Percentiles rank a stretch among this genome's conserved stretches.
Evolutionary conservation across 2,329 filamentous ascomycete genomes (phyloP).

Genomic region (Aspergillus ochraceoroseus): DNA sequence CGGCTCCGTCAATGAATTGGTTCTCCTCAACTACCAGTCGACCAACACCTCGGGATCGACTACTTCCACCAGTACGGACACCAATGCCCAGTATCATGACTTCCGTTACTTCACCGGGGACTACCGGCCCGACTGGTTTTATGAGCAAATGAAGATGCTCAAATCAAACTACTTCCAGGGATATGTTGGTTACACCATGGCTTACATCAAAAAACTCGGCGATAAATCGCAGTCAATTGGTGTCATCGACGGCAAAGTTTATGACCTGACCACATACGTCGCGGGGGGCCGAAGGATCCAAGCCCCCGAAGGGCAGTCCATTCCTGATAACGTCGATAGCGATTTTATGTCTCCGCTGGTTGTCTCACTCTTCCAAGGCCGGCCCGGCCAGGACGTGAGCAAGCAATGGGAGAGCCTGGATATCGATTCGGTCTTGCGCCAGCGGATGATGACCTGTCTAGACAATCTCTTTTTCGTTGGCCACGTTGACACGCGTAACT

Average conservation of each 20-base stretch:
- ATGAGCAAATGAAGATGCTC: conserved; percentile 75
- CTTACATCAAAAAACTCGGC: conserved; percentile 69
- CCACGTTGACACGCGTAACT: conserved; percentile 85
- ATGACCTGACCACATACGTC: conserved; percentile 83
- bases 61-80: conserved; percentile 61
- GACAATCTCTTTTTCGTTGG: conserved; percentile 95
- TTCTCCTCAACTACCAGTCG: conserved; percentile 78
- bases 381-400: conserved; percentile 72
- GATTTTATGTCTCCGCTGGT: conserved; percentile 79
- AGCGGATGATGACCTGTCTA: conserved; percentile 73
- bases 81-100: conserved; percentile 80
- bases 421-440: conserved; percentile 54
- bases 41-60: conserved; percentile 69
- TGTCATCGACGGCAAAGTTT: conserved; percentile 73
- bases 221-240: conserved; percentile 63
- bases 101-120: conserved; percentile 83
- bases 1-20: conserved; percentile 60
- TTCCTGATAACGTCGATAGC: conserved; percentile 50
- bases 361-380: conserved; percentile 68
- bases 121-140: conserved; percentile 84
- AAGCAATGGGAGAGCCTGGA: conserved; percentile 72
- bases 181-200: conserved; percentile 71
- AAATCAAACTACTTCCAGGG: conserved; percentile 79
- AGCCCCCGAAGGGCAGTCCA: conserved; percentile 51
- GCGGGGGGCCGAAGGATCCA: conserved; percentile 65